Evolutionary conservation across 495 filamentous ascomycete genomes (phyloP).

Genomic region (Penicillium psychrofluorescens): DNA sequence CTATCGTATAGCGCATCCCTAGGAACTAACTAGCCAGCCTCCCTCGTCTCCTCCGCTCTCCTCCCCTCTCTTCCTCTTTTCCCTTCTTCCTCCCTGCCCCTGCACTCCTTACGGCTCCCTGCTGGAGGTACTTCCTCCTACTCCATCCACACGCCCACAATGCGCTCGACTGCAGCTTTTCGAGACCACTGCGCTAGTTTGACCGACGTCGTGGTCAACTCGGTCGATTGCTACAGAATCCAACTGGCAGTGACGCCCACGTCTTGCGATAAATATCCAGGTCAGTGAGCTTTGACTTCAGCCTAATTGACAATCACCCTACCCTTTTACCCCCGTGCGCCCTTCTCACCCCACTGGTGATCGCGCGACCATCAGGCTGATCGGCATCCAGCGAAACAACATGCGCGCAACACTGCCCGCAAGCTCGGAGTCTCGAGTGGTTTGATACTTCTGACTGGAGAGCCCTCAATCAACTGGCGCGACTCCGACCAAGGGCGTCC

Average conservation of each 20-base stretch:
- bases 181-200: too few relatives aligned
- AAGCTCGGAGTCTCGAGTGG: constrained; percentile 56
- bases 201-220: constrained; percentile 17
- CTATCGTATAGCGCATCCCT: constrained; percentile 7
- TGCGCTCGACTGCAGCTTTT: too few relatives aligned
- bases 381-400: constrained; percentile 60
- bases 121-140: too few relatives aligned
- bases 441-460: constrained; percentile 77
- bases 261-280: constrained; percentile 38
- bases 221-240: constrained; percentile 27
- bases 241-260: constrained; percentile 18
- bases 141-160: too few relatives aligned
- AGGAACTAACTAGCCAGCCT: constrained; percentile 10
- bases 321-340: neutral
- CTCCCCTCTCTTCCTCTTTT: constrained; percentile 11
- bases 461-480: constrained; percentile 62
- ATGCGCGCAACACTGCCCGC: constrained; percentile 65
- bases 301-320: neutral
- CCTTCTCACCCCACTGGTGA: constrained; percentile 2
- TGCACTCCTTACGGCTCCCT: neutral
- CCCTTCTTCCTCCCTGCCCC: constrained; percentile 10
- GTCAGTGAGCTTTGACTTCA: constrained; percentile 13
- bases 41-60: constrained; percentile 9
- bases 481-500: constrained; percentile 72
- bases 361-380: constrained; percentile 10